A percentile compares a stretch with the other conserved stretches of the same genome.
phyloP scores from a whole-genome alignment of 2,329 filamentous ascomycete species.

The Metarhizium humberi region DNA sequence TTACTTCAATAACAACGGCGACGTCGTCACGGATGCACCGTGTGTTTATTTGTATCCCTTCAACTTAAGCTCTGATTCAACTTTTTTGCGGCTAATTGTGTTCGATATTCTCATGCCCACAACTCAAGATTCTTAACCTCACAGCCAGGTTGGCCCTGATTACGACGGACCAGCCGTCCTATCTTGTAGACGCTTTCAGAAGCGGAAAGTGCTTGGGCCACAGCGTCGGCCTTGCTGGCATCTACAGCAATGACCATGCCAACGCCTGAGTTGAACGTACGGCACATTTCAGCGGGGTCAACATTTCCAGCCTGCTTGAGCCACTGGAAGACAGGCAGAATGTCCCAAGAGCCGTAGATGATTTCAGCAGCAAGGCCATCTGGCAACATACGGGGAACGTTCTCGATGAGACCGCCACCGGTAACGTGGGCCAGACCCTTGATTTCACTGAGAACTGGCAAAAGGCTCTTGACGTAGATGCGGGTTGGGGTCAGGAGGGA shows the following conservation, averaged over 20 bases:
- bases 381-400: conserved; percentile 90
- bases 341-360: conserved; percentile 64
- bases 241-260: conserved; percentile 88
- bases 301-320: conserved; percentile 67
- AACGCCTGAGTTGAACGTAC: conserved; percentile 90
- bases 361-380: conserved; percentile 68
- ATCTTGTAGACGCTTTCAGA: conserved; percentile 69
- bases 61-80: not conserved
- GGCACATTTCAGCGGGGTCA: conserved; percentile 68
- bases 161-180: conserved; percentile 58
- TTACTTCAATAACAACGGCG: no score
- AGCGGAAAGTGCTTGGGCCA: conserved; percentile 49
- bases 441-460: conserved; percentile 59
- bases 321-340: conserved; percentile 79
- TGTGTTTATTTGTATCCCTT: not conserved
- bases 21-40: not conserved
- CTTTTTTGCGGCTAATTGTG: not conserved
- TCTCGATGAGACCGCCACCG: conserved; percentile 85
- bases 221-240: conserved; percentile 50
- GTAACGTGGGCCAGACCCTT: conserved; percentile 97
- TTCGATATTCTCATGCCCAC: conserved; percentile 14
- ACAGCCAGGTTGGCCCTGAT: conserved; percentile 25
- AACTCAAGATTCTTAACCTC: conserved; percentile 24
- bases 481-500: conserved; percentile 80
- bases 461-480: conserved; percentile 82